These are phyloP conservation scores for Syncephalastrum contaminatum DNA, from an alignment of 371 early-diverging fungal genomes.

Conservation along the genomic window DNA sequence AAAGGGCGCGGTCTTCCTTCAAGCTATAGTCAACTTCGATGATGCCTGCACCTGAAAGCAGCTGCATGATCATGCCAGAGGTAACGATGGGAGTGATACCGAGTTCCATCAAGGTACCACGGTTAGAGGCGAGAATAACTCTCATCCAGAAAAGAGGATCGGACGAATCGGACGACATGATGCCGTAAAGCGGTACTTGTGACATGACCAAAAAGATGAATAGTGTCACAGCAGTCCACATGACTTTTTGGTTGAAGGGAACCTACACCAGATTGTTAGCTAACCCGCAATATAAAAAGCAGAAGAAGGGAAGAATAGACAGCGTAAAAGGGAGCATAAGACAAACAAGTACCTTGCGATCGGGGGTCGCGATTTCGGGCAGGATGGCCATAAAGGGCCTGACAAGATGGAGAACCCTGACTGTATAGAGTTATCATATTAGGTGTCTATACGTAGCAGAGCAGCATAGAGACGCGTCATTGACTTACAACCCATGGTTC, in stretches of 20 bases:
- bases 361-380: constrained; percentile 97
- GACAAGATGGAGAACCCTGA: constrained; percentile 95
- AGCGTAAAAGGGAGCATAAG: constrained; percentile 3
- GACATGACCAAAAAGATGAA: constrained; percentile 99
- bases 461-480: neutral
- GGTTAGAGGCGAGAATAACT: constrained; percentile 98
- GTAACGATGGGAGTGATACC: constrained; percentile 99
- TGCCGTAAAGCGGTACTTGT: constrained; percentile 99
- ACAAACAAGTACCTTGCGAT: constrained; percentile 77
- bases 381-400: constrained; percentile 98
- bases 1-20: constrained; percentile 98
- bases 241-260: constrained; percentile 96
- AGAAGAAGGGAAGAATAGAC: constrained; percentile 4
- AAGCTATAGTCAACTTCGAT: constrained; percentile 98
- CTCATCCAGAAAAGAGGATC: constrained; percentile 99
- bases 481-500: constrained; percentile 18
- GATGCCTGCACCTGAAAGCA: constrained; percentile 94
- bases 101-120: constrained; percentile 99
- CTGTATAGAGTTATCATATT: constrained; percentile 31
- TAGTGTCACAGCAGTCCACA: constrained; percentile 99
- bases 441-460: neutral
- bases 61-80: constrained; percentile 99
- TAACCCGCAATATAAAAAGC: neutral
- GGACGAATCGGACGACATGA: constrained; percentile 96
- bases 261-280: constrained; percentile 50